Evolutionary conservation across 345 rosid species (phyloP), one percentile per base, ranked within the genome.

Genomic region (Hirschfeldia incana): DNA sequence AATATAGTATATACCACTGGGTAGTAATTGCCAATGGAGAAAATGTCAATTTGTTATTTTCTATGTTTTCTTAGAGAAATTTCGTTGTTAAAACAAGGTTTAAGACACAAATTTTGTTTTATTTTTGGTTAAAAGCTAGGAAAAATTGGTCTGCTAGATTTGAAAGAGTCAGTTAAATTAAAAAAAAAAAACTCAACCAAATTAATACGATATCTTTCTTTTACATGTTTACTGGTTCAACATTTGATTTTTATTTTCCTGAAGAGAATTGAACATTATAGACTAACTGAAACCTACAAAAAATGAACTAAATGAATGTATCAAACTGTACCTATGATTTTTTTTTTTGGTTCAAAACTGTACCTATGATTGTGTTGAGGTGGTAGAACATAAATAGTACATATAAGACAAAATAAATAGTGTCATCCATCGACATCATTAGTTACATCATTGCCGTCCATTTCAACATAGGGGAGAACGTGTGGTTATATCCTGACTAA

Each of bases 401-500:
- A 29, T 29, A 29, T 29, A 29, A 70, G 42, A 34, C 53, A 64
- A 70, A 36, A 70, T 16, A 53, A 53, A 53, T 53, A 78, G 26
- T 66, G 70, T 53, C 70, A 61, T 34, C 57, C 37, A 60, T 79
- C 74, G 51, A 64, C 78, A 73, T 67, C 78, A 79, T 60, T 57
- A 37, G 67, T 66, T 57, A 79, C 78, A 79, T 73, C 82, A 61
- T 34, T 53, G 64, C 69, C 74, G 69, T 73, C 74, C 78, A 73
- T 59, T 72, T 67, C 74, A 46, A 32, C 4, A 44, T 79, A 67
- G 78, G 74, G 27, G 74, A 44, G 67, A 72, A 59, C 55, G 66
- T 78, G 34, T 60, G 69, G 74, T 73, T 73, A 67, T 60, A 79
- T 67, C 42, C 67, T 59, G 44, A 55, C 49, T 73, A 78, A 67